These are phyloP conservation scores for Fragaria iinumae DNA, from an alignment of 306 rosid species.

Conservation along the genomic window DNA sequence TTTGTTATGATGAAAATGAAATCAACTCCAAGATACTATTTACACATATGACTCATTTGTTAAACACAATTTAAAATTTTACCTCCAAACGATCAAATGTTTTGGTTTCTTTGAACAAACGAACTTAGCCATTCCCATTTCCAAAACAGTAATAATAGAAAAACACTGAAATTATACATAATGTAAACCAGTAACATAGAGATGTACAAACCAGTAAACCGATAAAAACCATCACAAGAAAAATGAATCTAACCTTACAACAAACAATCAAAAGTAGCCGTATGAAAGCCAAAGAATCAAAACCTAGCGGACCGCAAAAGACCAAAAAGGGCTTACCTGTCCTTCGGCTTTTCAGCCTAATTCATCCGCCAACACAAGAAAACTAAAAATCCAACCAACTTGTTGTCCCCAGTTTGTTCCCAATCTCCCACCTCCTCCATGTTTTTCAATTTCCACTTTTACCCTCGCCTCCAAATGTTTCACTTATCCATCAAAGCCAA, in stretches of 20 bases:
- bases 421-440: neutral
- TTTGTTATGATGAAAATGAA: too few species aligned
- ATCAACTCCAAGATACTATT: too few species aligned
- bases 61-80: too few species aligned
- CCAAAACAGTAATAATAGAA: too few species aligned
- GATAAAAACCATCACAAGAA: neutral
- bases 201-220: neutral
- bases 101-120: too few species aligned
- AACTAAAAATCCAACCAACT: neutral
- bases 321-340: conserved; percentile 25
- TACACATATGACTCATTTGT: too few species aligned
- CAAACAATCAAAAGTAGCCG: neutral
- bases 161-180: too few species aligned
- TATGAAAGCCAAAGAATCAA: neutral
- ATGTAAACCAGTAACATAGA: too few species aligned
- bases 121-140: neutral
- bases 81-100: too few species aligned
- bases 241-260: neutral
- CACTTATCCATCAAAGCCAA: conserved; percentile 16
- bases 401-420: neutral
- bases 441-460: conserved; percentile 5
- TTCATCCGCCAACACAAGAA: conserved; percentile 15
- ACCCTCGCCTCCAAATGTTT: conserved; percentile 3
- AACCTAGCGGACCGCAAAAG: conserved; percentile 3
- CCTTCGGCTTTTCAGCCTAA: conserved; percentile 21